phyloP scores from a whole-genome alignment of 768 basidiomycete genomes.

The Tulasnella calospora region DNA sequence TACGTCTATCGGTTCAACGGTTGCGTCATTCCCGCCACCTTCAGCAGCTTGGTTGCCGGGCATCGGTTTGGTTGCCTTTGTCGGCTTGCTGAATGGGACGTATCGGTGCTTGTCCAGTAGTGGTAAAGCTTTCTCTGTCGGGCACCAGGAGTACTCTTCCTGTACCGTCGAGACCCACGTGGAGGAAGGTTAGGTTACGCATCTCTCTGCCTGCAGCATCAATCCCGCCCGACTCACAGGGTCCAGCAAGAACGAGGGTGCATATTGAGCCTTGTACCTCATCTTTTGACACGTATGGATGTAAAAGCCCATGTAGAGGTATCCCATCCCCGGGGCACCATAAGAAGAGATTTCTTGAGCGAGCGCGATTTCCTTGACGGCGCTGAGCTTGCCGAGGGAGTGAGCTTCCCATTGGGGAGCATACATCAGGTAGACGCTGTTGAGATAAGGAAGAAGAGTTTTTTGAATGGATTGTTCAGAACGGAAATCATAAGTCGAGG shows the following conservation, averaged over 20 bases:
- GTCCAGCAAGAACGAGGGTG: conserved; percentile 81
- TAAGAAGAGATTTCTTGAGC: conserved; percentile 68
- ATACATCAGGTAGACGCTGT: conserved; percentile 84
- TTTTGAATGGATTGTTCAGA: conserved; percentile 31
- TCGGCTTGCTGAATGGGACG: conserved; percentile 59
- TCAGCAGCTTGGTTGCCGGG: background rate
- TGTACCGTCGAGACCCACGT: conserved; percentile 33
- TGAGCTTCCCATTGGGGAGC: conserved; percentile 61
- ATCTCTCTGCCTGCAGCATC: too few species aligned
- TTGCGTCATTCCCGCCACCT: background rate
- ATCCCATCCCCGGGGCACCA: conserved; percentile 58
- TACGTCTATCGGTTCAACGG: background rate
- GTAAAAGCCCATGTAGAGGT: conserved; percentile 91
- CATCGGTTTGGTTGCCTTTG: background rate
- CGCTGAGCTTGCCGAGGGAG: conserved; percentile 85
- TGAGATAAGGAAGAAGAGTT: conserved; percentile 31
- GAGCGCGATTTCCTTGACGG: conserved; percentile 72
- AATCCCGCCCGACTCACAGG: conserved; percentile 50
- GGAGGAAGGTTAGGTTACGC: background rate
- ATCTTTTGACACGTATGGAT: conserved; percentile 91
- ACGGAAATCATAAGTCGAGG: conserved; percentile 30
- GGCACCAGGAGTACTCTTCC: conserved; percentile 77
- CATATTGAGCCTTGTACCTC: conserved; percentile 92
- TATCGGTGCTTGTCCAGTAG: conserved; percentile 66
- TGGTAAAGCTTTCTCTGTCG: conserved; percentile 53